These are phyloP conservation scores for Cydonia oblonga DNA, from an alignment of 331 rosid species.

Conservation along the genomic window DNA sequence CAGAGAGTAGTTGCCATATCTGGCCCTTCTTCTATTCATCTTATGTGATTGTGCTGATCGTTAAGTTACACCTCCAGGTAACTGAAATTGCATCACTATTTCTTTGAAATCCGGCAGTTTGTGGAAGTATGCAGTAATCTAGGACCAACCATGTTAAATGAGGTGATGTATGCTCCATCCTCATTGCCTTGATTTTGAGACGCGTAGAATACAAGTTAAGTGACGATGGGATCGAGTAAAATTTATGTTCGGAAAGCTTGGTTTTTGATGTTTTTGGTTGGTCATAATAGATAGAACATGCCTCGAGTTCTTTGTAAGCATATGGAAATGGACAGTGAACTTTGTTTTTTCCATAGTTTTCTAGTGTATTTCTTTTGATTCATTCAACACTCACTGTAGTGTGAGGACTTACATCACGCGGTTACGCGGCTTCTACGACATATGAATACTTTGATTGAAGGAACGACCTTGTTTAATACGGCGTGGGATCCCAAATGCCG, in stretches of 20 bases:
- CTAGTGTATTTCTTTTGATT: no score
- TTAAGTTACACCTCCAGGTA: neutral
- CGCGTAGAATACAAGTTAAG: neutral
- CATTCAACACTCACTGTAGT: no score
- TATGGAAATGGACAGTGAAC: neutral
- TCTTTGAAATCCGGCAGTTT: neutral
- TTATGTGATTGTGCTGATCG: constrained; percentile 37
- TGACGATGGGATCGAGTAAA: neutral
- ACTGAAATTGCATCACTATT: neutral
- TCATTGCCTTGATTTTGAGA: neutral
- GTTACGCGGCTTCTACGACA: no score
- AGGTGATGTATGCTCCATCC: neutral
- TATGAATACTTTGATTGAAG: no score
- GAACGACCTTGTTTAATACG: neutral
- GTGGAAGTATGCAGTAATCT: neutral
- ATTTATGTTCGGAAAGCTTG: neutral
- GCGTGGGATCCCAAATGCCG: constrained; percentile 34
- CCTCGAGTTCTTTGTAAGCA: neutral
- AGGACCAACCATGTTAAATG: no score
- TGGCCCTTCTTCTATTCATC: constrained; percentile 71
- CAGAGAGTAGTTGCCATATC: constrained; percentile 73
- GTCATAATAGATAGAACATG: neutral
- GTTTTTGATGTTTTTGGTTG: neutral
- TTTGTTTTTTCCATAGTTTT: no score
- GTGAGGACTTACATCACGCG: no score